These are phyloP conservation scores for Crithidia expoeki DNA, from an alignment of 208 protist species.

Conservation along the genomic window DNA sequence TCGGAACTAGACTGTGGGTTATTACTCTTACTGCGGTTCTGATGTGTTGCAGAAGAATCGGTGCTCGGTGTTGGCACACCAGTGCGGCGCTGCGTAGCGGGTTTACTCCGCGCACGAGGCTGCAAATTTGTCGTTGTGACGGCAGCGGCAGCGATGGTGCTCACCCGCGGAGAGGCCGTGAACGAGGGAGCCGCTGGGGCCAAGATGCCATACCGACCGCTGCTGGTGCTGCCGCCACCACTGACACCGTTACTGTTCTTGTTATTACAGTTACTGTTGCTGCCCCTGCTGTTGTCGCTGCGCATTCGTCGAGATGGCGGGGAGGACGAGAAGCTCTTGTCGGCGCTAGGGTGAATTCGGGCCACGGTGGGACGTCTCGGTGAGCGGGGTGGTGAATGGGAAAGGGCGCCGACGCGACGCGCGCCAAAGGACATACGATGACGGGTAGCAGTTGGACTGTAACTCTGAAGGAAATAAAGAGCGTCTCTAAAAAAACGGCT, in stretches of 20 bases:
- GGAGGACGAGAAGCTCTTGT: conserved; percentile 1
- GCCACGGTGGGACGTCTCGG: background rate
- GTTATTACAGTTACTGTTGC: background rate
- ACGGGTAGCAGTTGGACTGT: no score
- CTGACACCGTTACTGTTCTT: background rate
- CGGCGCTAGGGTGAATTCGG: background rate
- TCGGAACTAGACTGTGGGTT: background rate
- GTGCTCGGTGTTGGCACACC: background rate
- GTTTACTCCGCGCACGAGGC: conserved; percentile 11
- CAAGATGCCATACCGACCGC: background rate
- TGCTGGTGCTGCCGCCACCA: conserved; percentile 1
- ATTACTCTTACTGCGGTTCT: no score
- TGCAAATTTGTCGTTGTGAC: background rate
- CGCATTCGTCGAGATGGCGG: conserved; percentile 12
- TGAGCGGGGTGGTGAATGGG: background rate
- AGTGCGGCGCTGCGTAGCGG: conserved; percentile 6
- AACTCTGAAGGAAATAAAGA: background rate
- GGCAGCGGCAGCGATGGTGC: background rate
- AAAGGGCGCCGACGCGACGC: background rate
- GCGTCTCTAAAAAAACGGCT: no score
- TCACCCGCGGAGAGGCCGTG: background rate
- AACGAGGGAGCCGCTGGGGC: conserved; percentile 3
- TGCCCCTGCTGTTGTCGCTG: conserved; percentile 3
- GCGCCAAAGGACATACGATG: background rate
- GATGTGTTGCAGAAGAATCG: no score